phyloP scores from a whole-genome alignment of 2,329 filamentous ascomycete genomes.

The Penicillium sp. region DNA sequence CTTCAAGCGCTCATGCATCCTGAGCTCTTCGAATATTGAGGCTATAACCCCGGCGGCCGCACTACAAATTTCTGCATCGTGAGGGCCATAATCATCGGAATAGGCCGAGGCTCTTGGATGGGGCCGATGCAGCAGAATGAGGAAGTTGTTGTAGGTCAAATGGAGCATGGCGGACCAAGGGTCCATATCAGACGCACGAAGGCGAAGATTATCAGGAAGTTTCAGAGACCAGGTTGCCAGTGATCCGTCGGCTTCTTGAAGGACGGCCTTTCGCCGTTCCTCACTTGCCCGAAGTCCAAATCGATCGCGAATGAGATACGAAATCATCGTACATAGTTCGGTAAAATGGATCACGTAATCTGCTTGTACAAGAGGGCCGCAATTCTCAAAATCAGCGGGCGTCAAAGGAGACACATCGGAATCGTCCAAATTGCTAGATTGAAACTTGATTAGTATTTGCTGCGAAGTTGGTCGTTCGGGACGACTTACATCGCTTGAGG shows the following conservation, averaged over 20 bases:
- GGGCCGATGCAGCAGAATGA: slow-evolving; percentile 45
- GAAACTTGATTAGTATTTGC: slow-evolving; percentile 2
- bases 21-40: slow-evolving; percentile 45
- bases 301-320: slow-evolving; percentile 41
- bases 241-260: slow-evolving; percentile 41
- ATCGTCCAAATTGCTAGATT: slow-evolving; percentile 46
- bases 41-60: slow-evolving; percentile 44
- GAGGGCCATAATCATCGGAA: slow-evolving; percentile 44
- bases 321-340: slow-evolving; percentile 51
- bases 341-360: slow-evolving; percentile 50
- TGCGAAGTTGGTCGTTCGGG: neutral
- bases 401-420: slow-evolving; percentile 49
- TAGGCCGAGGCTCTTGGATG: slow-evolving; percentile 43
- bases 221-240: slow-evolving; percentile 43
- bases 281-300: slow-evolving; percentile 41
- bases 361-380: slow-evolving; percentile 42
- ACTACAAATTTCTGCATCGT: slow-evolving; percentile 47
- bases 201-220: slow-evolving; percentile 40
- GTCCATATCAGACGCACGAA: slow-evolving; percentile 41
- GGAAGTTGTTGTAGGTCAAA: slow-evolving; percentile 46
- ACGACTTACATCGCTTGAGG: slow-evolving; percentile 48
- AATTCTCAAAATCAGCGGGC: slow-evolving; percentile 47
- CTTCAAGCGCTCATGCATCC: slow-evolving; percentile 41
- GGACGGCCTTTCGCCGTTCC: slow-evolving; percentile 40
- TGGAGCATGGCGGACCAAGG: slow-evolving; percentile 46